Evolutionary conservation across 495 filamentous ascomycete species (phyloP), one percentile per base, ranked within the genome.

Genomic region (Aspergillus conjunctus): DNA sequence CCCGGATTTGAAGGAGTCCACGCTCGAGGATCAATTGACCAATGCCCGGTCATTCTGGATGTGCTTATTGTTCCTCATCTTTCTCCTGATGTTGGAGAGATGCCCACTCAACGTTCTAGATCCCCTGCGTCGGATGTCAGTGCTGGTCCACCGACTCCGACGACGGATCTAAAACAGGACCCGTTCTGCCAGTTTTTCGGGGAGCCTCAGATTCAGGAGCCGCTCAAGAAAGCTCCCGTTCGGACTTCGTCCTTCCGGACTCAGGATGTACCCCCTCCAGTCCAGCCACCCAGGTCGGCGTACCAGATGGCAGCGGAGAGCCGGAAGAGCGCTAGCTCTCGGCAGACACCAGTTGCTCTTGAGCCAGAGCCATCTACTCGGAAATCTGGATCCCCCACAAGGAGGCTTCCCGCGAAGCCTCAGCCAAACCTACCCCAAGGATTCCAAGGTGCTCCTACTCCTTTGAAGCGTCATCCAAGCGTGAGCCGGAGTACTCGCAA

Each of bases 11-110:
- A 79, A 51, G 79, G 77, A 26, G 70, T 68, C n/a, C 66, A 70
- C 51, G 60, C 46, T 60, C 70, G 78, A 58, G 81, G 81, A 39
- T 70, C 70, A 22, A 62, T 81, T 59, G 77, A 81, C 55, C 81
- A 83, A 56, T 68, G 71, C 18, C 80, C 80, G 0, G 66, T 83
- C 51, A 67, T 83, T 30, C 55, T 79, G 26, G 66, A 73, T 41
- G 49, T 65, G 8, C 33, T 68, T 49, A 61, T 63, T 60, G 60
- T 66, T 43, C 32, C 63, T 0, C 66, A 65, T 1, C 56, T 51
- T 34, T 58, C 58, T 26, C 63, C 72, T 32, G 30, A 54, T 60
- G 58, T 41, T 18, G 58, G 21, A 48, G 31, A 54, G 58, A 49
- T 39, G 15, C 9, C 41, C 37, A 48, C 31, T 26, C 26, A 26